phyloP scores from a whole-genome alignment of 106 monocot genomes.

The Acanthochlamys bracteata region DNA sequence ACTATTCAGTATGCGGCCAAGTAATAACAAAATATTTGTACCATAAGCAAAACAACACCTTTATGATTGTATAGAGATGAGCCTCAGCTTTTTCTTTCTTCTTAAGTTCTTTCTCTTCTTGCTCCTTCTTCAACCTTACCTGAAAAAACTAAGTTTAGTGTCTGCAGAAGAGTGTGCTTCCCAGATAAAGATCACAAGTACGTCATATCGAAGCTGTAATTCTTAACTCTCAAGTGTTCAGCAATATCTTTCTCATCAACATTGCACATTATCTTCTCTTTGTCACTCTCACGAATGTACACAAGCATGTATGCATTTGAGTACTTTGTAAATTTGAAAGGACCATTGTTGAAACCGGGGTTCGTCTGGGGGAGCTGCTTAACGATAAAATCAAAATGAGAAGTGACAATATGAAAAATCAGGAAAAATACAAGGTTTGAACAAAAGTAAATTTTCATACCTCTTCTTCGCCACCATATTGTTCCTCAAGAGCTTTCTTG shows the following conservation, averaged over 20 bases:
- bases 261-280: constrained; percentile 96
- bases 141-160: constrained; percentile 17
- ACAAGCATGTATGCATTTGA: constrained; percentile 99
- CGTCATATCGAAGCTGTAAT: background rate
- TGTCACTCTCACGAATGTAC: constrained; percentile 97
- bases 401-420: constrained; percentile 9
- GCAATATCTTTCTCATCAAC: constrained; percentile 99
- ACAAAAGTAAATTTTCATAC: constrained; percentile 23
- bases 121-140: constrained; percentile 97
- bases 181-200: background rate
- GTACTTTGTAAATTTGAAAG: constrained; percentile 97
- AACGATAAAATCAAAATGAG: constrained; percentile 2
- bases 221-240: constrained; percentile 86
- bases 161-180: background rate
- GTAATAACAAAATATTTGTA: background rate
- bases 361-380: constrained; percentile 81
- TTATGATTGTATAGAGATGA: constrained; percentile 96
- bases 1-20: background rate
- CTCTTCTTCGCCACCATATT: constrained; percentile 99
- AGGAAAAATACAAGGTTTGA: background rate
- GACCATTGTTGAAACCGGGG: constrained; percentile 93
- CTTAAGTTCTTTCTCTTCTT: constrained; percentile 98
- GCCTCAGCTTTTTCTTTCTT: constrained; percentile 99
- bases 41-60: constrained; percentile 33
- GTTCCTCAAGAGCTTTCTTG: constrained; percentile 92